Percentiles rank a stretch among this genome's conserved stretches.
Evolutionary conservation across 768 basidiomycete species (phyloP).

Genomic region (Aureoboletus auriporus): DNA sequence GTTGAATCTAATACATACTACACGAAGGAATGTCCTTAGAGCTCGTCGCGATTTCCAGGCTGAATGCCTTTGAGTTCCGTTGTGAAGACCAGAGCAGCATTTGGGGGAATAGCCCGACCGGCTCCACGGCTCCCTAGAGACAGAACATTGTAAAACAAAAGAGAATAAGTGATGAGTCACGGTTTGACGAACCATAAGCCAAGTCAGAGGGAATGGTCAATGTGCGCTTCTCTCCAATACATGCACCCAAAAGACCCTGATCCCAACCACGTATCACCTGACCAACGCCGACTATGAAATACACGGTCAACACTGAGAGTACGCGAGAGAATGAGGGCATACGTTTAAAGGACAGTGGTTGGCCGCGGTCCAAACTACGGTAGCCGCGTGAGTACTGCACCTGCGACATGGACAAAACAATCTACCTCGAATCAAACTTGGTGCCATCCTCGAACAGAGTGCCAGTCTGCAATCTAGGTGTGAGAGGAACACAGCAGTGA

Average conservation of each 20-base stretch:
- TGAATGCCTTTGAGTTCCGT: constrained; percentile 76
- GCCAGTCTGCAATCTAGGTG: constrained; percentile 46
- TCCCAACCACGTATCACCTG: constrained; percentile 90
- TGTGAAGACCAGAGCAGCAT: constrained; percentile 81
- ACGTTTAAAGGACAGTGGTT: constrained; percentile 79
- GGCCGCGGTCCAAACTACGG: constrained; percentile 62
- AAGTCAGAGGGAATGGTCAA: constrained; percentile 78
- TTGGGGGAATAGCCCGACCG: constrained; percentile 71
- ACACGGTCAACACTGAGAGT: constrained; percentile 1
- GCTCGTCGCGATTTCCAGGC: constrained; percentile 45
- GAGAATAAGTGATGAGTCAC: not conserved
- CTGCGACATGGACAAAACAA: not conserved
- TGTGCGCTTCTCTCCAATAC: constrained; percentile 81
- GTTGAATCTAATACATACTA: not conserved
- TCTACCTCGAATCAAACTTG: constrained; percentile 88
- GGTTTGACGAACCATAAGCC: constrained; percentile 70
- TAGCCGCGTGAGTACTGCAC: not conserved
- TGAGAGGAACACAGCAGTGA: not conserved
- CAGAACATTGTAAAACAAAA: not conserved
- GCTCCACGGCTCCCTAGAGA: constrained; percentile 66
- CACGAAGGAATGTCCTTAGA: constrained; percentile 33
- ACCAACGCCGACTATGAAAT: constrained; percentile 59
- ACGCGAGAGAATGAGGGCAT: constrained; percentile 19
- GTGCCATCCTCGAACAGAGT: constrained; percentile 69
- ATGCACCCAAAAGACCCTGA: constrained; percentile 79